Evolutionary conservation across 345 rosid species (phyloP).

Genomic region (Eucalyptus virginea): DNA sequence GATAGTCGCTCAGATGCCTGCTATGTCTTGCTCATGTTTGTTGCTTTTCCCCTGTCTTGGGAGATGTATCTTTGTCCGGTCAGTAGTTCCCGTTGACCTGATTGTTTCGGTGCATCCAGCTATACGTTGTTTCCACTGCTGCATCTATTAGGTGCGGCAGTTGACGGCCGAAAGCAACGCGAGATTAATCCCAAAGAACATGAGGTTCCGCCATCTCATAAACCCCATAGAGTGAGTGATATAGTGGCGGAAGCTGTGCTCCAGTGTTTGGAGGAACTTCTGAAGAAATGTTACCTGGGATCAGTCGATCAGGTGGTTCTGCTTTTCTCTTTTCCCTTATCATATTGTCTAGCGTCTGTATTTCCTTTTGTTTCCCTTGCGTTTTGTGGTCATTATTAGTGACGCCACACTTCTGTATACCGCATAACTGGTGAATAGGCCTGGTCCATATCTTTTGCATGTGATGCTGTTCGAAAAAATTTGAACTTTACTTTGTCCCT

Average conservation of each 20-base stretch:
- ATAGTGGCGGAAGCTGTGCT: conserved; percentile 70
- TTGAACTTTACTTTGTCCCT: not conserved
- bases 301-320: conserved; percentile 63
- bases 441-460: not conserved
- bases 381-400: not conserved
- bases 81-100: not conserved
- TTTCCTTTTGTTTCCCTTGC: not conserved
- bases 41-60: not conserved
- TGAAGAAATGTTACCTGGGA: conserved; percentile 43
- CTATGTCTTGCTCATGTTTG: not conserved
- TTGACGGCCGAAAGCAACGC: conserved; percentile 33
- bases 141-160: conserved; percentile 68
- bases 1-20: not conserved
- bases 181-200: conserved; percentile 4
- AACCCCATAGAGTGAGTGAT: conserved; percentile 47
- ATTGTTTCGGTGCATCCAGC: conserved; percentile 20
- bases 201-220: not conserved
- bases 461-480: not conserved
- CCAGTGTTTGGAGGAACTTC: conserved; percentile 75
- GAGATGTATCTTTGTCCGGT: not conserved
- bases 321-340: not conserved
- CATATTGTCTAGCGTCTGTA: not conserved
- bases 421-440: not conserved
- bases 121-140: conserved; percentile 72
- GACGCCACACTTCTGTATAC: not conserved